Base-by-base conservation (phyloP, 352 stramenopile genomes). In the Stramenopiles sp. region DNA sequence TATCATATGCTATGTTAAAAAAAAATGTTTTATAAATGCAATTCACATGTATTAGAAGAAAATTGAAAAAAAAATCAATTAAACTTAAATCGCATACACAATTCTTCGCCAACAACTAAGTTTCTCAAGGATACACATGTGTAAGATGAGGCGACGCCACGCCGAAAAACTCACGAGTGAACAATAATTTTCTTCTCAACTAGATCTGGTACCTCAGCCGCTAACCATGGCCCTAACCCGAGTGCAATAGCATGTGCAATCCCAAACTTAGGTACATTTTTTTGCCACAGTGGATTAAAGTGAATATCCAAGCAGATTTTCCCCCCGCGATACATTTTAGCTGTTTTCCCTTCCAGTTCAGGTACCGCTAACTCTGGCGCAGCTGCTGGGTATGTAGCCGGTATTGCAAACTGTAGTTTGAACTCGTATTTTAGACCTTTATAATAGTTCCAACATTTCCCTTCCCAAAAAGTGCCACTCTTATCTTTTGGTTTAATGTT, bases 221-320 rank as follows among this genome's bases (percentile, higher is more conserved):
- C 90, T 32, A 95, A 87, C 91, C 91, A 95, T 75, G 91, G 91
- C 25, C 89, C 91, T 80, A 95, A 81, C 7, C 91, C 91, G 27
- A 95, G 88, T 0, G 90, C 89, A 30, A 95, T 85, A 0, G 90
- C 90, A 81, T 95, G 91, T 0, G 91, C 91, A 33, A 94, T 87
- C 75, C 91, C 91, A 80, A 95, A 95, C 32, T 89, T 88, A 30
- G 91, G 91, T 80, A 92, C 87, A 82, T 95, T 95, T 84, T 92
- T 92, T 81, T 93, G 89, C 91, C 91, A 95, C 29, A 95, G 82
- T n/a, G 91, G 91, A 29, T 91, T 87, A 80, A 95, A 95, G 85
- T 95, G 91, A 81, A 94, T 90, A 4, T 89, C 93, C 27, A 95
- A 80, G 81, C 91, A 95, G 83, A 95, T 95, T 81, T 94, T 94